A percentile compares a stretch with the other conserved stretches of the same genome.
phyloP scores from a whole-genome alignment of 1,284 basidiomycete species.

The Malassezia vespertilionis region DNA sequence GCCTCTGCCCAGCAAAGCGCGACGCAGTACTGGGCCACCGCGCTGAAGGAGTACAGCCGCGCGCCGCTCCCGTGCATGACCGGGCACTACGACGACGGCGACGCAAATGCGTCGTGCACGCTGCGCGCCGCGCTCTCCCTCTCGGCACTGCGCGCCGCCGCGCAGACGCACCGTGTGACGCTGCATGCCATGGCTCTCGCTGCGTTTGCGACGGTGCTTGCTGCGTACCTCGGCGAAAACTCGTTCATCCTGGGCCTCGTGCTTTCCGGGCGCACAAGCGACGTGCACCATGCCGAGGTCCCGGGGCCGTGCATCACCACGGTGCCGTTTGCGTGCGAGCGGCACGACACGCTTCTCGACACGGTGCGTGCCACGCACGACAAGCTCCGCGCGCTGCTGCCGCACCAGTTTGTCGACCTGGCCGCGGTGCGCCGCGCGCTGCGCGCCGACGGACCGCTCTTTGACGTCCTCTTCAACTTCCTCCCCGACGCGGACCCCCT shows the following conservation, averaged over 20 bases:
- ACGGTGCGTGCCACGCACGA: constrained; percentile 11
- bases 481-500: constrained; percentile 11
- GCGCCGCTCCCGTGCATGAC: constrained; percentile 31
- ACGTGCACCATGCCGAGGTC: constrained; percentile 20
- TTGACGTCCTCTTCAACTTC: constrained; percentile 37
- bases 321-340: constrained; percentile 28
- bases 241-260: constrained; percentile 35
- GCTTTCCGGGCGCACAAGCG: constrained; percentile 26
- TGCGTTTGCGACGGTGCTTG: constrained; percentile 22
- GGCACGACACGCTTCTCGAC: neutral
- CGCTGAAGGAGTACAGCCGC: constrained; percentile 21
- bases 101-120: neutral
- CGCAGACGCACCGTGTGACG: constrained; percentile 21
- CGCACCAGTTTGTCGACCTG: constrained; percentile 32
- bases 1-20: neutral
- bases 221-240: constrained; percentile 29
- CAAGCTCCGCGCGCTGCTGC: constrained; percentile 12
- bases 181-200: constrained; percentile 29
- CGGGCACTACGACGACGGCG: constrained; percentile 17
- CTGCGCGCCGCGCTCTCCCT: neutral
- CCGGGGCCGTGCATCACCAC: constrained; percentile 41
- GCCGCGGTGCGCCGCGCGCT: constrained; percentile 29
- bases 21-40: constrained; percentile 23
- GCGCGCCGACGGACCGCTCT: constrained; percentile 17
- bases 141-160: constrained; percentile 13